A percentile compares a stretch with the other conserved stretches of the same genome.
Conservation (phyloP, 768 basidiomycete genomes). For the Lactarius psammicola region DNA sequence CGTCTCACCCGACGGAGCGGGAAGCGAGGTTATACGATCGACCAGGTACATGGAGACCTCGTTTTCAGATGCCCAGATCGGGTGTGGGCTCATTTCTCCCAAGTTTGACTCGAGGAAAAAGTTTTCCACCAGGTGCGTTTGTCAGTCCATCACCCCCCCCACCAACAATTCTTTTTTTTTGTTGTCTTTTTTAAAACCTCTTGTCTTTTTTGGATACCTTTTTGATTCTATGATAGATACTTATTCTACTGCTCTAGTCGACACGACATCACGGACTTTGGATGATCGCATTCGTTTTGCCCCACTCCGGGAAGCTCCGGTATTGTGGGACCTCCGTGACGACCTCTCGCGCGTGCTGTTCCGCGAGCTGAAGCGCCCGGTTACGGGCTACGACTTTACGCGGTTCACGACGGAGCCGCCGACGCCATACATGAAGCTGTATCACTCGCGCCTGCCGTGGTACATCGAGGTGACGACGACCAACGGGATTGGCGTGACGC, state of each 20-base stretch:
- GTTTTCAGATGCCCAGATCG: constrained; percentile 35
- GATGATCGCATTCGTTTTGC: constrained; percentile 34
- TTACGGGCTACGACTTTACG: constrained; percentile 50
- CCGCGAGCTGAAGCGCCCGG: constrained; percentile 43
- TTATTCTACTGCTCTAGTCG: constrained; percentile 2
- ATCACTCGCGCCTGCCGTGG: constrained; percentile 61
- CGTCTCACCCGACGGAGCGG: neutral
- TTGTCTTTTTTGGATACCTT: neutral
- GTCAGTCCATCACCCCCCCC: neutral
- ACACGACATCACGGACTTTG: constrained; percentile 28
- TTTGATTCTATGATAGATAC: neutral
- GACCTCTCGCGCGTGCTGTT: constrained; percentile 44
- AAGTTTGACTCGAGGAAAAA: constrained; percentile 27
- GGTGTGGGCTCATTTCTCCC: constrained; percentile 31
- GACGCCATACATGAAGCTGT: constrained; percentile 50
- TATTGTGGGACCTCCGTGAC: constrained; percentile 52
- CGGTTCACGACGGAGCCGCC: constrained; percentile 56
- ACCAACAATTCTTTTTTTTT: neutral
- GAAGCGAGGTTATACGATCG: constrained; percentile 24
- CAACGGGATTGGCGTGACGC: constrained; percentile 54
- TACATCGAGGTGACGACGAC: constrained; percentile 54
- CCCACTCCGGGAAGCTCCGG: constrained; percentile 36
- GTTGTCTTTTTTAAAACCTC: no score
- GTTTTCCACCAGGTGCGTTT: constrained; percentile 28
- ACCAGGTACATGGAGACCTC: constrained; percentile 34